These are phyloP conservation scores for Geotrichum bryndzae DNA, from an alignment of 1,139 yeast genomes.

Conservation along the genomic window DNA sequence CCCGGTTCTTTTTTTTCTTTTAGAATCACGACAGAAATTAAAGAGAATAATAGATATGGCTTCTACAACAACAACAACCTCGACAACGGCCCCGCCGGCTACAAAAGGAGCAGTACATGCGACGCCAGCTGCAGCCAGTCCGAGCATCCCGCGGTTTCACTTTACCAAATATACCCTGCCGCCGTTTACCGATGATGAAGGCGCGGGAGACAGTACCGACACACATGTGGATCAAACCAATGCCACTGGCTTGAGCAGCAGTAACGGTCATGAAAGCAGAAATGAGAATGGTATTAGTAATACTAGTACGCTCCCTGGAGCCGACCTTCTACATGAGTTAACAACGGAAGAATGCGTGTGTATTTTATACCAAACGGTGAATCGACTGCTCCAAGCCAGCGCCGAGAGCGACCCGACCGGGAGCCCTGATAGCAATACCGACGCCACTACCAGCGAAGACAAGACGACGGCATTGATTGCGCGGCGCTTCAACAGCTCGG, in stretches of 20 bases:
- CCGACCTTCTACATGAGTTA: background rate
- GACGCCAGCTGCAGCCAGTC: background rate
- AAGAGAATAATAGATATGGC: background rate
- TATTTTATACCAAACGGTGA: background rate
- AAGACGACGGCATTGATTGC: background rate
- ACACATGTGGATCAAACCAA: background rate
- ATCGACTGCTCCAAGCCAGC: background rate
- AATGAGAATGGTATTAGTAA: too few species aligned
- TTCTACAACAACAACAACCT: background rate
- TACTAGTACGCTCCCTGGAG: background rate
- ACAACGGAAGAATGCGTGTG: background rate
- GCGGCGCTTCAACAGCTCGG: background rate
- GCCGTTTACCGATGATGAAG: background rate
- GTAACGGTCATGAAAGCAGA: background rate
- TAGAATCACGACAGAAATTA: too few species aligned
- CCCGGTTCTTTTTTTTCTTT: too few species aligned
- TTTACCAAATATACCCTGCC: background rate
- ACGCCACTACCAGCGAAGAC: background rate
- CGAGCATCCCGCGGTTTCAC: background rate
- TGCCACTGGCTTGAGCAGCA: background rate
- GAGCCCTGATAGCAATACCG: background rate
- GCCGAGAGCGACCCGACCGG: background rate
- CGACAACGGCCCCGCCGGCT: background rate
- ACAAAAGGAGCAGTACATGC: background rate
- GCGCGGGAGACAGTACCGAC: background rate